Conservation (phyloP, 352 stramenopile species). For the Pythium volutum region DNA sequence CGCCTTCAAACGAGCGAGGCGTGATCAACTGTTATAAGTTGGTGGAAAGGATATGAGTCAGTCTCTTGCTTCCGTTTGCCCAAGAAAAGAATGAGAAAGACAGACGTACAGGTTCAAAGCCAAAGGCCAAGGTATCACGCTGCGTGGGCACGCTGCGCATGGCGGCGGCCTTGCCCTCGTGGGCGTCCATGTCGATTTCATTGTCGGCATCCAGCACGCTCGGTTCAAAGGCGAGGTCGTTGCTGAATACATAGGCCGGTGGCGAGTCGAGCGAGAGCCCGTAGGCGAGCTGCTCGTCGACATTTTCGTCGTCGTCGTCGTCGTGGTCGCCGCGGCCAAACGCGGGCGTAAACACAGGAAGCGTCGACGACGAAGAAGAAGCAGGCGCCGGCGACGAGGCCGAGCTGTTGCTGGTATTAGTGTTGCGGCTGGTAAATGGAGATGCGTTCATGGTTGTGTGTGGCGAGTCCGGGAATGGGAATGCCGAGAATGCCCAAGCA, state of each 20-base stretch:
- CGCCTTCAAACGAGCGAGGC: slow-evolving; percentile 16
- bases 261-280: slow-evolving; percentile 33
- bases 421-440: slow-evolving; percentile 6
- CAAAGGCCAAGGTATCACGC: slow-evolving; percentile 20
- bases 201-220: slow-evolving; percentile 8
- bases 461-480: slow-evolving; percentile 21
- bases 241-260: slow-evolving; percentile 30
- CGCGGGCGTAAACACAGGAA: slow-evolving; percentile 19
- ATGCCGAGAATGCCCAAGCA: not conserved
- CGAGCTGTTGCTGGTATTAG: not conserved
- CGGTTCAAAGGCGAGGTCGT: slow-evolving; percentile 25
- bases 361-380: too few relatives aligned
- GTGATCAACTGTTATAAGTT: slow-evolving; percentile 21
- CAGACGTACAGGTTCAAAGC: slow-evolving; percentile 22
- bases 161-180: slow-evolving; percentile 26
- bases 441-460: slow-evolving; percentile 17
- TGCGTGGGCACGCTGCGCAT: slow-evolving; percentile 27
- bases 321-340: slow-evolving; percentile 12
- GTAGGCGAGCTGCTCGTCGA: slow-evolving; percentile 23
- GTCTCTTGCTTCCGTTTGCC: not conserved
- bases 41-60: slow-evolving; percentile 1
- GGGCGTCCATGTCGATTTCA: slow-evolving; percentile 14
- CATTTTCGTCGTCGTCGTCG: slow-evolving; percentile 18
- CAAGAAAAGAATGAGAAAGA: not conserved
- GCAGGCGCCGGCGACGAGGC: not conserved